Conservation (phyloP, 805 yeast species). For the Cyberlindnera mississippiensis region DNA sequence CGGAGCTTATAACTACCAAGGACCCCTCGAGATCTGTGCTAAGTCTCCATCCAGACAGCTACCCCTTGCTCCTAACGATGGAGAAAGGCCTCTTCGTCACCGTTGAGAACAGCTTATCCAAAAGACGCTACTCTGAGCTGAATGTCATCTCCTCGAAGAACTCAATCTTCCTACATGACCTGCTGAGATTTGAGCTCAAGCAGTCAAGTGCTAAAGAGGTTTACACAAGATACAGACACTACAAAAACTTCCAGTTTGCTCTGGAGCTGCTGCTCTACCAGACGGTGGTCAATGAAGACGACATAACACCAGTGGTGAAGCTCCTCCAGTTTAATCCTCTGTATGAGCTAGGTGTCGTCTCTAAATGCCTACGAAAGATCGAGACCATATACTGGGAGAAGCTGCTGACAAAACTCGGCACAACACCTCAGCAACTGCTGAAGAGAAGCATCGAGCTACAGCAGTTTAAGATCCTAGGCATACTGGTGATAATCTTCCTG, state of each 20-base stretch:
- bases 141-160: slow-evolving; percentile 34
- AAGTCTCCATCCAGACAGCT: slow-evolving; percentile 27
- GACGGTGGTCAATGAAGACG: slow-evolving; percentile 21
- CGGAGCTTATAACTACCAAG: slow-evolving; percentile 8
- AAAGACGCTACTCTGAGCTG: slow-evolving; percentile 29
- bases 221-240: slow-evolving; percentile 29
- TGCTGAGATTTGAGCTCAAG: slow-evolving; percentile 41
- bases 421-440: slow-evolving; percentile 42
- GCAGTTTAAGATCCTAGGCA: slow-evolving; percentile 44
- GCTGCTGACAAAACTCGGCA: slow-evolving; percentile 36
- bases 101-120: slow-evolving; percentile 33
- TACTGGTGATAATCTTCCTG: slow-evolving; percentile 42
- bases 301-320: slow-evolving; percentile 17
- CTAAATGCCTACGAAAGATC: slow-evolving; percentile 49
- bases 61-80: slow-evolving; percentile 26
- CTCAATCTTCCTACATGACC: slow-evolving; percentile 41
- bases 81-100: slow-evolving; percentile 38
- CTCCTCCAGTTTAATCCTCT: slow-evolving; percentile 24
- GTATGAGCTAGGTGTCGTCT: slow-evolving; percentile 32
- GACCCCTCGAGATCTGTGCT: slow-evolving; percentile 21
- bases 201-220: slow-evolving; percentile 9
- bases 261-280: slow-evolving; percentile 44
- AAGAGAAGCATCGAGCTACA: slow-evolving; percentile 35
- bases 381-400: slow-evolving; percentile 44
- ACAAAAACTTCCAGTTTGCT: slow-evolving; percentile 38